Percentiles rank a stretch among this genome's conserved stretches.
phyloP scores from a whole-genome alignment of 2,329 filamentous ascomycete genomes.

The Trichoderma polysporum region DNA sequence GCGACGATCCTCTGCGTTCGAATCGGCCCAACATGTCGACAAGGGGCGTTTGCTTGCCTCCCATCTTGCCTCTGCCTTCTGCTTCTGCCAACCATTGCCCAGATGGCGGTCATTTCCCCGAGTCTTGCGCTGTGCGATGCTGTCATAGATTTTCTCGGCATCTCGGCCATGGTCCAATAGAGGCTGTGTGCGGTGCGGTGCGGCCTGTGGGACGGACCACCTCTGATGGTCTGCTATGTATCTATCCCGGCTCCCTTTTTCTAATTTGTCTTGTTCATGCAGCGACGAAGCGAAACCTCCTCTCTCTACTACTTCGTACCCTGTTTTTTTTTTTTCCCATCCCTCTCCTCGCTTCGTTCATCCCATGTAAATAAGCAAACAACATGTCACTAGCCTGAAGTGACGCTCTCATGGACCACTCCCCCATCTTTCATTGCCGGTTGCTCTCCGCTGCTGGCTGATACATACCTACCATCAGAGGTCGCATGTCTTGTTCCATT shows the following conservation, averaged over 20 bases:
- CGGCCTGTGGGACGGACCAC: slow-evolving; percentile 5
- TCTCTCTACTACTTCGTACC: neutral
- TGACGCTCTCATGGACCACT: neutral
- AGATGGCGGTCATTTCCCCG: neutral
- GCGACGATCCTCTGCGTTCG: neutral
- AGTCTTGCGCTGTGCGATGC: slow-evolving; percentile 1
- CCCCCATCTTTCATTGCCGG: neutral
- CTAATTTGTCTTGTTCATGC: neutral
- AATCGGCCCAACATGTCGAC: neutral
- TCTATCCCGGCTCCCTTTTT: neutral
- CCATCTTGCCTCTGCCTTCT: neutral
- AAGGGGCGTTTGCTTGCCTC: neutral
- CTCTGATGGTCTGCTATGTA: neutral
- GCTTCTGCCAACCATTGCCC: neutral
- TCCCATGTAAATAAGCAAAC: neutral
- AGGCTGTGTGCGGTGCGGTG: slow-evolving; percentile 16
- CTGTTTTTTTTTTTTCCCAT: neutral
- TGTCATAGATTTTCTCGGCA: slow-evolving; percentile 16
- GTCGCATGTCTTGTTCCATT: neutral
- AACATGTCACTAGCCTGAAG: neutral
- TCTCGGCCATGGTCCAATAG: slow-evolving; percentile 8
- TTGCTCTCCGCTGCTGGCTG: neutral
- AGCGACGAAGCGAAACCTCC: neutral
- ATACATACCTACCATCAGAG: neutral
- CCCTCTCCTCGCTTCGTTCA: neutral